Conservation (phyloP, 257 asterid genomes). For the Solanum paucissectum region DNA sequence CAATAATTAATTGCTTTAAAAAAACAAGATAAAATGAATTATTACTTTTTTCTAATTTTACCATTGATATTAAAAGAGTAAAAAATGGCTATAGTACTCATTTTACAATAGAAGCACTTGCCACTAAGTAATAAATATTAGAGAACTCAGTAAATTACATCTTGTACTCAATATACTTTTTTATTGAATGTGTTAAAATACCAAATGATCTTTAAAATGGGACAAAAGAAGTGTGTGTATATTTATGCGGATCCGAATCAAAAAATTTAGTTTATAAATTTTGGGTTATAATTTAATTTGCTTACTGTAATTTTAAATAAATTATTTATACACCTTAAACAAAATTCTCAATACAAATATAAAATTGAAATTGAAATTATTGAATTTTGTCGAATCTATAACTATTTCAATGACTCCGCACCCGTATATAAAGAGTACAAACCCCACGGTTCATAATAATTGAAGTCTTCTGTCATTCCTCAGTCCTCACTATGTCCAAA, state of each 20-base stretch:
- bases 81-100: background rate
- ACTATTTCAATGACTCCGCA: background rate
- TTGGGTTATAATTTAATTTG: background rate
- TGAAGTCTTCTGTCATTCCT: background rate
- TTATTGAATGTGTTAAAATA: background rate
- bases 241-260: background rate
- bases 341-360: background rate
- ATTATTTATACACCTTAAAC: background rate
- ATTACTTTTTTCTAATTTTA: background rate
- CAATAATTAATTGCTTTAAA: background rate
- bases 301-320: background rate
- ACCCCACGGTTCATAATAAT: background rate
- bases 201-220: background rate
- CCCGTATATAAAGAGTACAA: background rate
- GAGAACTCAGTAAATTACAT: background rate
- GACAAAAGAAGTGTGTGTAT: background rate
- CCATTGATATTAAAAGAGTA: background rate
- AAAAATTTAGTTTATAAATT: background rate
- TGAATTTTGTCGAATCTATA: background rate
- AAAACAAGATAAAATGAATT: background rate
- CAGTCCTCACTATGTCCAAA: background rate
- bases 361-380: background rate
- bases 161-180: background rate
- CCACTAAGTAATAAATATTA: background rate
- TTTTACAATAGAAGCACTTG: background rate